Evolutionary conservation across 306 rosid genomes (phyloP).

Genomic region (Dalbergia cochinchinensis): DNA sequence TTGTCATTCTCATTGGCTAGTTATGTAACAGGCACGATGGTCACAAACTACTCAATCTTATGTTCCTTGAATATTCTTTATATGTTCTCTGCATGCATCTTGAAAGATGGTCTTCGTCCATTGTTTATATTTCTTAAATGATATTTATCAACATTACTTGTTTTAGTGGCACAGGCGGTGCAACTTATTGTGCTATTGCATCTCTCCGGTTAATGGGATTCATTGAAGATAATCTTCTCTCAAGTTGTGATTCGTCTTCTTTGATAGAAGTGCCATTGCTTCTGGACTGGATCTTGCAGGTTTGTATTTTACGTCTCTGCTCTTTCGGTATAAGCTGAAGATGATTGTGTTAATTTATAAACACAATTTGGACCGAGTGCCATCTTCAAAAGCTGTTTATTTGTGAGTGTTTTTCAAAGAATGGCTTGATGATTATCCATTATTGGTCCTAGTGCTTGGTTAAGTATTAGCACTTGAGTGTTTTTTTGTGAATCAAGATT

Average conservation of each 20-base stretch:
- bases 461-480: conserved; percentile 1
- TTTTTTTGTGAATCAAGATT: neutral
- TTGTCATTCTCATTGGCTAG: conserved; percentile 1
- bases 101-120: conserved; percentile 17
- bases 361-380: neutral
- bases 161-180: conserved; percentile 92
- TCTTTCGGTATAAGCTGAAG: conserved; percentile 14
- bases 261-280: conserved; percentile 73
- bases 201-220: conserved; percentile 92
- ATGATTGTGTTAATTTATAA: conserved; percentile 13
- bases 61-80: conserved; percentile 26
- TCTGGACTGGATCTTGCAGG: conserved; percentile 92
- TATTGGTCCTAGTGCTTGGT: conserved; percentile 3
- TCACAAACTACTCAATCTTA: conserved; percentile 23
- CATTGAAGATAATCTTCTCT: conserved; percentile 74
- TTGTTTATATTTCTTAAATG: conserved; percentile 41
- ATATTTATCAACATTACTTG: conserved; percentile 57
- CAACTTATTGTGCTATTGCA: conserved; percentile 85
- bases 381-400: conserved; percentile 16
- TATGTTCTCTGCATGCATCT: neutral
- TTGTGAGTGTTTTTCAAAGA: conserved; percentile 38
- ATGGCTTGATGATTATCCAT: conserved; percentile 23
- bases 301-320: conserved; percentile 42
- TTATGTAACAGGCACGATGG: conserved; percentile 6
- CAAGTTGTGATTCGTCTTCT: conserved; percentile 56